A percentile compares a stretch with the other conserved stretches of the same genome.
Evolutionary conservation across 78 protist species (phyloP).

Genomic region (Isochrysis galbana): DNA sequence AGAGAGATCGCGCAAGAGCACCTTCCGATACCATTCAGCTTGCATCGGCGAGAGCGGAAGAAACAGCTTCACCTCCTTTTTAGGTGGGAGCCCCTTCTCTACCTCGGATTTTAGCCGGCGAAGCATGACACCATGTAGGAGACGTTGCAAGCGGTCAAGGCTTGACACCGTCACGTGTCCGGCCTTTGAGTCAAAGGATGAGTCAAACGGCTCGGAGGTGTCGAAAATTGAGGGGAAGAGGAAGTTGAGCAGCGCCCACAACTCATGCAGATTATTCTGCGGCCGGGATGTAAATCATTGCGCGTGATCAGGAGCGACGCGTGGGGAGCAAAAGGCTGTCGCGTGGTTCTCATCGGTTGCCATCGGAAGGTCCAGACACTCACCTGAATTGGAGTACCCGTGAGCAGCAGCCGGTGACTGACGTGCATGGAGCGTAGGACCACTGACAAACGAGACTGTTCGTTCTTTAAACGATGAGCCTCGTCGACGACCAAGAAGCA

Average conservation of each 20-base stretch:
- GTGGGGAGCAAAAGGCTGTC: conserved; percentile 40
- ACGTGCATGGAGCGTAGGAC: background rate
- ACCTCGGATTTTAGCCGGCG: conserved; percentile 97
- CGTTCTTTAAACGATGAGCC: conserved; percentile 56
- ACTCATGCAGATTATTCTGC: conserved; percentile 97
- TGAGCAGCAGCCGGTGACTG: background rate
- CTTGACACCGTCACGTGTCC: background rate
- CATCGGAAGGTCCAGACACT: background rate
- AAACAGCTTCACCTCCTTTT: conserved; percentile 86
- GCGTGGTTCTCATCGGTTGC: background rate
- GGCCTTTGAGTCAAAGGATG: background rate
- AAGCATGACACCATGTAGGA: conserved; percentile 87
- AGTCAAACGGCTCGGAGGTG: conserved; percentile 63
- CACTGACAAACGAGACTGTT: background rate
- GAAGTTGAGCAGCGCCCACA: conserved; percentile 98
- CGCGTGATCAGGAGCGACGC: conserved; percentile 66
- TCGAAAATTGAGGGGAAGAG: conserved; percentile 91
- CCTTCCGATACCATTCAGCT: conserved; percentile 54
- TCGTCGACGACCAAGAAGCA: conserved; percentile 49
- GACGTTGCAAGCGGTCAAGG: conserved; percentile 1
- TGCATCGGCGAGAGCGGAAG: conserved; percentile 65
- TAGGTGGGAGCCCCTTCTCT: conserved; percentile 90
- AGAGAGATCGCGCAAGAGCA: conserved; percentile 31
- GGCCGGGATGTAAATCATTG: too few relatives aligned
- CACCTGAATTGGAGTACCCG: background rate